phyloP scores from a whole-genome alignment of 2,329 filamentous ascomycete species.

The Didymella lethalis region DNA sequence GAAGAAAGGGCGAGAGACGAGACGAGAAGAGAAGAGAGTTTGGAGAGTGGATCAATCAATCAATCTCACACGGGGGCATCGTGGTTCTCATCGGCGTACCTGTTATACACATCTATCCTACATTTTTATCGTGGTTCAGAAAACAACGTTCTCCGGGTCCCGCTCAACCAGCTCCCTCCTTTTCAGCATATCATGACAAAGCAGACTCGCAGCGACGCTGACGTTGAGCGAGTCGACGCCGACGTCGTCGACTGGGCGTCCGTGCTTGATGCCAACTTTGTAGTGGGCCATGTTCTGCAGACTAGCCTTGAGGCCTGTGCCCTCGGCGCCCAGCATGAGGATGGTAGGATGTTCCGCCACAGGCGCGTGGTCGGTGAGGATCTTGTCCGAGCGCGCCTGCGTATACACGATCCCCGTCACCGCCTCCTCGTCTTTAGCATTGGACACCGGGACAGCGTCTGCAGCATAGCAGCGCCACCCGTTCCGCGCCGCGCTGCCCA shows the following conservation, averaged over 20 bases:
- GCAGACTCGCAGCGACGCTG: slow-evolving; percentile 81
- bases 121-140: neutral
- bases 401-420: slow-evolving; percentile 35
- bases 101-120: no score
- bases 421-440: slow-evolving; percentile 42
- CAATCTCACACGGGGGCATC: no score
- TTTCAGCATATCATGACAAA: slow-evolving; percentile 72
- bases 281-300: slow-evolving; percentile 67
- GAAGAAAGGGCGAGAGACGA: no score
- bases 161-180: slow-evolving; percentile 37
- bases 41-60: no score
- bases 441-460: slow-evolving; percentile 48
- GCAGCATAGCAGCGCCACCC: slow-evolving; percentile 89
- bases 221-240: slow-evolving; percentile 92
- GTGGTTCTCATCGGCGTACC: no score
- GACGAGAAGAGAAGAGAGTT: no score
- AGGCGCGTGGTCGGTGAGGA: slow-evolving; percentile 37
- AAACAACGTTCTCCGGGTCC: slow-evolving; percentile 15
- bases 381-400: slow-evolving; percentile 30
- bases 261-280: slow-evolving; percentile 68
- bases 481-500: slow-evolving; percentile 69
- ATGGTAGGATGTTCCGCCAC: slow-evolving; percentile 68
- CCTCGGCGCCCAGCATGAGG: slow-evolving; percentile 68
- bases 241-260: slow-evolving; percentile 57
- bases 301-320: slow-evolving; percentile 37